Evolutionary conservation across 129 eudicot genomes (phyloP), one percentile per base, ranked within the genome.

Genomic region (Pittosporum tobira): DNA sequence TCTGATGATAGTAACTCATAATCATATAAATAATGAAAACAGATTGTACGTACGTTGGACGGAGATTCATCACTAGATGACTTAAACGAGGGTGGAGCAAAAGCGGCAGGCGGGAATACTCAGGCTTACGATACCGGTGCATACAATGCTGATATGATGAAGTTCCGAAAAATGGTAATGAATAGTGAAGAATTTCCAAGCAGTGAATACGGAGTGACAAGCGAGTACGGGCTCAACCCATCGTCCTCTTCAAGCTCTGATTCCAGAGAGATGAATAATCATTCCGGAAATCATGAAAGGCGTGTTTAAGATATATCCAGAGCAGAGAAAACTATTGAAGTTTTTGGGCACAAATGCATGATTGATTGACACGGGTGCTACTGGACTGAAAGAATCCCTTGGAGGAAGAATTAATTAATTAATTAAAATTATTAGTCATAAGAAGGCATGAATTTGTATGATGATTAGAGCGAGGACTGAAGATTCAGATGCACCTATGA

Each of bases 41-140:
- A 87, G 85, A 83, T 77, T 48, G 88, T 75, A 21, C 85, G 96
- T 13, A 74, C 79, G 2, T 56, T 87, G 58, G 83, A 87, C 48
- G 96, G 88, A 20, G 79, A 66, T 57, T 71, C 84, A 15, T 75
- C 93, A n/a, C 65, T 80, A 59, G 93, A 83, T 42, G 79, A 77
- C 68, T 43, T 78, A 52, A 65, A 60, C 5, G 80, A 75, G 20
- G 68, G 59, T 14, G 79, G 62, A 0, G 30, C 43, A 21, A 75
- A 64, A 61, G 25, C 63, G 29, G 43, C 63, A 40, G 43, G 45
- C 20, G 57, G 25, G 6, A 27, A 5, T 24, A 63, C 37, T 11
- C 44, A 0, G 11, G 37, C 38, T 30, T 85, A 85, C 18, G 80
- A 85, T 64, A 79, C 89, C 11, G 27, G 31, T 52, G 83, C 78